A percentile compares a stretch with the other conserved stretches of the same genome.
These are phyloP conservation scores for Phytophthora sp. DNA, from an alignment of 352 stramenopile genomes.

Conservation along the genomic window DNA sequence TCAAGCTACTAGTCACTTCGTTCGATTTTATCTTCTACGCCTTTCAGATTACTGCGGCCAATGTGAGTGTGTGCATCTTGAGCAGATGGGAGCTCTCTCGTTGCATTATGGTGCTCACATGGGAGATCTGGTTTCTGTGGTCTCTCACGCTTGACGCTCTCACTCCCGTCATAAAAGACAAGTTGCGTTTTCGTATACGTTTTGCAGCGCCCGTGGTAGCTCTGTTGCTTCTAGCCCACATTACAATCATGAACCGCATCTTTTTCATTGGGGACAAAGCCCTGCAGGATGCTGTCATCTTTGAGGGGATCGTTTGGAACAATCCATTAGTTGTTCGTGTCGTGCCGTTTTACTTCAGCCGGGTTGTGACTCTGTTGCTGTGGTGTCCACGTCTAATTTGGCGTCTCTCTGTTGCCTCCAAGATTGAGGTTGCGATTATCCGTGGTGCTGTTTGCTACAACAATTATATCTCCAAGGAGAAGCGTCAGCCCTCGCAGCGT, in stretches of 20 bases:
- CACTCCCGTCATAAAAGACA: slow-evolving; percentile 36
- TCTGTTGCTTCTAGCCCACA: slow-evolving; percentile 17
- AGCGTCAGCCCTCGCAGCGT: too few relatives aligned
- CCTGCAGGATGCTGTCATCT: slow-evolving; percentile 17
- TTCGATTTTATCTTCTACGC: slow-evolving; percentile 53
- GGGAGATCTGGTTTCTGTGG: slow-evolving; percentile 36
- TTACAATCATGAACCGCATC: slow-evolving; percentile 13
- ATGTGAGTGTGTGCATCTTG: slow-evolving; percentile 35
- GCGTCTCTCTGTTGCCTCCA: slow-evolving; percentile 18
- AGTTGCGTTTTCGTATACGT: slow-evolving; percentile 25
- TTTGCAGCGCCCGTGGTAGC: slow-evolving; percentile 16
- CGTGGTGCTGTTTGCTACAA: slow-evolving; percentile 30
- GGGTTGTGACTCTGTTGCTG: slow-evolving; percentile 19
- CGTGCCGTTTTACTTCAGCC: slow-evolving; percentile 26
- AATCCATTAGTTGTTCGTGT: slow-evolving; percentile 14
- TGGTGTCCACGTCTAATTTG: slow-evolving; percentile 33
- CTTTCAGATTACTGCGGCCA: slow-evolving; percentile 32
- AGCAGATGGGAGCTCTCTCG: slow-evolving; percentile 11
- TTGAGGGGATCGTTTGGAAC: slow-evolving; percentile 2
- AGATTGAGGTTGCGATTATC: slow-evolving; percentile 26
- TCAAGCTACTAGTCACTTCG: slow-evolving; percentile 36
- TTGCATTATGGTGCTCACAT: slow-evolving; percentile 14
- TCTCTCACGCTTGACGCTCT: slow-evolving; percentile 38
- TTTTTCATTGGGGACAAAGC: slow-evolving; percentile 18
- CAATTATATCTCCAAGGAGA: slow-evolving; percentile 21